phyloP scores from a whole-genome alignment of 345 rosid species.

The Salix brachista region DNA sequence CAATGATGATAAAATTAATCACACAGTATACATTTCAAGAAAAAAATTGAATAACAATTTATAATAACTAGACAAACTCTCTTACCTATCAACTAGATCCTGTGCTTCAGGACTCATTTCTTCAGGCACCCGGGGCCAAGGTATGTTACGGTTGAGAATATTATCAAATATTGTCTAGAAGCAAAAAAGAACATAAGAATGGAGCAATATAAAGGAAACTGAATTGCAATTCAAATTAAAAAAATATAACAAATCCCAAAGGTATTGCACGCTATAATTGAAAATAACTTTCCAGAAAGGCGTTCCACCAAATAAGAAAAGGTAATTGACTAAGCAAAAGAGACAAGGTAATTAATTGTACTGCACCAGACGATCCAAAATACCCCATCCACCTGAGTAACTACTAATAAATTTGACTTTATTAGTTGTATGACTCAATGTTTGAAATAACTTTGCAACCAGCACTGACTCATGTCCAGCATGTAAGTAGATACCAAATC shows the following conservation, averaged over 20 bases:
- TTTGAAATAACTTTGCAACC: neutral
- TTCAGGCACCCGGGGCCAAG: conserved; percentile 84
- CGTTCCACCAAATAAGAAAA: neutral
- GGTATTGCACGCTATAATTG: neutral
- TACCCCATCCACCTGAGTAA: neutral
- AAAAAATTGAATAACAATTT: neutral
- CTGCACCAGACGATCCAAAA: neutral
- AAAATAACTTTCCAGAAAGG: neutral
- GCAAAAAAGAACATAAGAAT: conserved; percentile 24
- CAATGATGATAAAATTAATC: neutral
- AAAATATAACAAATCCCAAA: neutral
- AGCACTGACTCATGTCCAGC: neutral
- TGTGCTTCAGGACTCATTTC: conserved; percentile 85
- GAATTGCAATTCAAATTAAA: neutral
- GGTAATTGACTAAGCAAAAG: neutral
- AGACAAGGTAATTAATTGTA: neutral
- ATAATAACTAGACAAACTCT: neutral
- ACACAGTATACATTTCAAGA: neutral
- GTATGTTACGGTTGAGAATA: conserved; percentile 96
- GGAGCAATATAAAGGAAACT: neutral
- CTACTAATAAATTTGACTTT: neutral
- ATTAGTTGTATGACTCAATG: too few species aligned
- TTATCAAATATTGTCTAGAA: conserved; percentile 89
- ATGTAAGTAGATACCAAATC: neutral
- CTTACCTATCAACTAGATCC: conserved; percentile 84